A percentile compares a stretch with the other conserved stretches of the same genome.
phyloP scores from a whole-genome alignment of 2,329 filamentous ascomycete species.

The Aureobasidium sp. region DNA sequence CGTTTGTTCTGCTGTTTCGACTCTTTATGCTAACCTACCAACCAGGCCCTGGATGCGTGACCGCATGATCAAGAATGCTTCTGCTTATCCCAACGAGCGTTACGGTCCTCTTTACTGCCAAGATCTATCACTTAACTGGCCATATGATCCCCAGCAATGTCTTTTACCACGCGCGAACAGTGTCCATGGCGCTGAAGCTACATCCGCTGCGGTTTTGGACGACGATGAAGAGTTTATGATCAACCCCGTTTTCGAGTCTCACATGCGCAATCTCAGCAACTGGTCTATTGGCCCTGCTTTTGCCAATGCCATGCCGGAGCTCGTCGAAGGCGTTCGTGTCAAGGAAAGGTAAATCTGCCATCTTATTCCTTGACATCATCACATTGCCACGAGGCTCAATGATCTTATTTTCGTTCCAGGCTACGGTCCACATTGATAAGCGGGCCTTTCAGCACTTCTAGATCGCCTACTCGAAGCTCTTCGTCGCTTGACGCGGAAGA shows the following conservation, averaged over 20 bases:
- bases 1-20: not conserved
- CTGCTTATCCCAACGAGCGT: constrained; percentile 61
- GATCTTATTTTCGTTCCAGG: not conserved
- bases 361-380: not conserved
- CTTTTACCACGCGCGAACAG: constrained; percentile 38
- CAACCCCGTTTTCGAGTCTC: constrained; percentile 79
- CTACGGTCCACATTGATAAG: not conserved
- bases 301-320: constrained; percentile 23
- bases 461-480: not conserved
- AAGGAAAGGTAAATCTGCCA: constrained; percentile 17
- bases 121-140: constrained; percentile 71
- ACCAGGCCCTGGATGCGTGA: constrained; percentile 64
- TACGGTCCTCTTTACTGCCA: constrained; percentile 77
- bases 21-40: not conserved
- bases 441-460: not conserved
- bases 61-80: constrained; percentile 46
- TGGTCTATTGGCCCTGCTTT: constrained; percentile 57
- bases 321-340: constrained; percentile 26
- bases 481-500: constrained; percentile 1
- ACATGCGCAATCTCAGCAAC: constrained; percentile 67
- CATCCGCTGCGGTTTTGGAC: constrained; percentile 19
- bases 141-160: constrained; percentile 66
- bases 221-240: constrained; percentile 61
- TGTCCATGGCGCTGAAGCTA: constrained; percentile 21
- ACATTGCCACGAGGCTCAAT: not conserved